Evolutionary conservation across 352 stramenopile genomes (phyloP).

Genomic region (Pythium sukuiense): DNA sequence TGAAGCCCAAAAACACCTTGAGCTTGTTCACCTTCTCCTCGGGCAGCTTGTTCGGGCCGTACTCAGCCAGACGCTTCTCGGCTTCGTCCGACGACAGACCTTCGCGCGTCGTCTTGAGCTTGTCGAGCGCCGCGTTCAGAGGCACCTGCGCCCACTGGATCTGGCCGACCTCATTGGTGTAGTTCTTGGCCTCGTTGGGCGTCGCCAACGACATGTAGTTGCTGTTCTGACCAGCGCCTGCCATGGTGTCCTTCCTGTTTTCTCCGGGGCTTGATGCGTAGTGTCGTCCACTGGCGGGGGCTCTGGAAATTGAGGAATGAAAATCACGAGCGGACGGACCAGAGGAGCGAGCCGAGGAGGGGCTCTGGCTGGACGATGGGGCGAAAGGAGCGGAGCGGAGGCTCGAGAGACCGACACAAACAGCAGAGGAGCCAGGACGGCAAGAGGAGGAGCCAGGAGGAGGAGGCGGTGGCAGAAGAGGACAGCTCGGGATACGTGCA

Average conservation of each 20-base stretch:
- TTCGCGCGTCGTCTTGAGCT: constrained; percentile 71
- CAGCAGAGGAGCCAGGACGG: neutral
- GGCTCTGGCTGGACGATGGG: neutral
- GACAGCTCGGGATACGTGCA: constrained; percentile 2
- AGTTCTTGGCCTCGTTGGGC: constrained; percentile 78
- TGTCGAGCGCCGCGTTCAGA: constrained; percentile 79
- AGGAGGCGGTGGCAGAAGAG: constrained; percentile 8
- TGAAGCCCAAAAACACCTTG: constrained; percentile 74
- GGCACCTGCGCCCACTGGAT: constrained; percentile 74
- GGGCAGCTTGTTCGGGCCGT: constrained; percentile 82
- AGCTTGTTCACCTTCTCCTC: constrained; percentile 81
- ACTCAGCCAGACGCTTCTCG: constrained; percentile 68
- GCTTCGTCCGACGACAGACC: constrained; percentile 76
- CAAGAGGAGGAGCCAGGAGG: neutral
- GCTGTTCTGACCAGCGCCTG: constrained; percentile 39
- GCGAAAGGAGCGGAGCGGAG: constrained; percentile 1
- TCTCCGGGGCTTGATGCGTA: constrained; percentile 18
- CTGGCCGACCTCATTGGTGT: constrained; percentile 75
- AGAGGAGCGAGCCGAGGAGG: no score
- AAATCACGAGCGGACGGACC: constrained; percentile 9
- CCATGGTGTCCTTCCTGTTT: constrained; percentile 43
- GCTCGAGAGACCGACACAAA: no score
- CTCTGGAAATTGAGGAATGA: constrained; percentile 76
- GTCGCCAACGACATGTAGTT: constrained; percentile 81
- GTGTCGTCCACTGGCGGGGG: constrained; percentile 16